A percentile compares a stretch with the other conserved stretches of the same genome.
Conservation (phyloP, 2,329 filamentous ascomycete genomes). For the Thermothelomyces thermophilus region DNA sequence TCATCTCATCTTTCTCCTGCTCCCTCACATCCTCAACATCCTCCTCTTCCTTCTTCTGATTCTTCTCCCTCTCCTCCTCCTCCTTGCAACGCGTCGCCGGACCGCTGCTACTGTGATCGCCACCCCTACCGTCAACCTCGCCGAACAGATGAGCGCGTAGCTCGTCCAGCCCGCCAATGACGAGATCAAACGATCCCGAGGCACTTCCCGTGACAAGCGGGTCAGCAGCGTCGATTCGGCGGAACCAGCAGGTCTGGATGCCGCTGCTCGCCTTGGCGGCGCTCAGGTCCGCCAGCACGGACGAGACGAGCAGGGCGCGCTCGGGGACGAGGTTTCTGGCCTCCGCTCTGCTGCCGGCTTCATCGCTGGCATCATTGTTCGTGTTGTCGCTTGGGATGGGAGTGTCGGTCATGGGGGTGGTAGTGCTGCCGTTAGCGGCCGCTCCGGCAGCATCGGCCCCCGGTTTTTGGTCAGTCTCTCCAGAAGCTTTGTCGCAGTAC, state of each 20-base stretch:
- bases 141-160: background rate
- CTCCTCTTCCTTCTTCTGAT: too few species aligned
- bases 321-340: background rate
- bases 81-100: background rate
- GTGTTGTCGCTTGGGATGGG: background rate
- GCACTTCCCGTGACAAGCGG: background rate
- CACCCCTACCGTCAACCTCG: background rate
- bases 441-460: background rate
- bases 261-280: background rate
- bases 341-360: background rate
- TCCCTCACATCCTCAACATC: background rate
- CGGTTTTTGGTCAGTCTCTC: too few species aligned
- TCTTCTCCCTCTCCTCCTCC: background rate
- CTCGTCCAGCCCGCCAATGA: background rate
- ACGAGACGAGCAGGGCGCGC: constrained; percentile 1
- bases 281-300: constrained; percentile 2
- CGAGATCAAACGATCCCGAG: background rate
- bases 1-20: background rate
- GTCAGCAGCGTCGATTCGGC: background rate
- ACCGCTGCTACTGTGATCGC: background rate
- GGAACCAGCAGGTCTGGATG: constrained; percentile 4
- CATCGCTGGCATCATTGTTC: background rate
- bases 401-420: background rate
- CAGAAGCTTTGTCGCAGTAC: background rate
- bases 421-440: background rate